Conservation (phyloP, 805 yeast genomes). For the Yamadazyma philogaea region DNA sequence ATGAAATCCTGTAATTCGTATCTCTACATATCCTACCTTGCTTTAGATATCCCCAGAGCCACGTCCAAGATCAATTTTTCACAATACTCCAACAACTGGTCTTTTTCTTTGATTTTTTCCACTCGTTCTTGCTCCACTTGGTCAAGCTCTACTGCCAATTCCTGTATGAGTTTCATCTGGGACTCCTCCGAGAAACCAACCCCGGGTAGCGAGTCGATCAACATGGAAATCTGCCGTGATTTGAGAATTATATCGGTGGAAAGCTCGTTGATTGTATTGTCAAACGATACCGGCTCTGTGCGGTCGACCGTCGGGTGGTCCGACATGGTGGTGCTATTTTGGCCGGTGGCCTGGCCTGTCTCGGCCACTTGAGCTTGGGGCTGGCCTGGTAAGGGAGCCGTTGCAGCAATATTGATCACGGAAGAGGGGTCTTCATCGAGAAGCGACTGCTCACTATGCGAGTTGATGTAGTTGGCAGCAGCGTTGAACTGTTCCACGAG, state of each 20-base stretch:
- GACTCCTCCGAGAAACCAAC: slow-evolving; percentile 78
- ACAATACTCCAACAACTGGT: slow-evolving; percentile 56
- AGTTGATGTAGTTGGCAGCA: slow-evolving; percentile 64
- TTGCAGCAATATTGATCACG: slow-evolving; percentile 60
- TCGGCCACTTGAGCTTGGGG: no score
- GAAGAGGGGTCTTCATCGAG: slow-evolving; percentile 64
- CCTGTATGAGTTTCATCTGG: slow-evolving; percentile 63
- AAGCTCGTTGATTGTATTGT: slow-evolving; percentile 64
- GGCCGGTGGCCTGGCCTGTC: slow-evolving; percentile 3
- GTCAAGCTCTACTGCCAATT: slow-evolving; percentile 59
- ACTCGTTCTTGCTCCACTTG: slow-evolving; percentile 58
- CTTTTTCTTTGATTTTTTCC: slow-evolving; percentile 60
- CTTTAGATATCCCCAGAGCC: slow-evolving; percentile 51
- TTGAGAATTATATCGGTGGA: slow-evolving; percentile 82
- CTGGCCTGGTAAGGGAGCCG: slow-evolving; percentile 47
- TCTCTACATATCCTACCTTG: no score
- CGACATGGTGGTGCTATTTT: slow-evolving; percentile 8
- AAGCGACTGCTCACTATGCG: slow-evolving; percentile 34
- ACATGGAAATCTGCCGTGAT: slow-evolving; percentile 78
- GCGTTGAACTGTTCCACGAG: slow-evolving; percentile 78
- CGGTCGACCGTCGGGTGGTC: slow-evolving; percentile 17
- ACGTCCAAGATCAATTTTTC: slow-evolving; percentile 63
- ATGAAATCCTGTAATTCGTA: no score
- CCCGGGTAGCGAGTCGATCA: slow-evolving; percentile 89
- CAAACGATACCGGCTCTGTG: slow-evolving; percentile 19